Percentiles rank a stretch among this genome's conserved stretches.
Conservation (phyloP, 2,329 filamentous ascomycete genomes). For the Rhynchosporium secalis region DNA sequence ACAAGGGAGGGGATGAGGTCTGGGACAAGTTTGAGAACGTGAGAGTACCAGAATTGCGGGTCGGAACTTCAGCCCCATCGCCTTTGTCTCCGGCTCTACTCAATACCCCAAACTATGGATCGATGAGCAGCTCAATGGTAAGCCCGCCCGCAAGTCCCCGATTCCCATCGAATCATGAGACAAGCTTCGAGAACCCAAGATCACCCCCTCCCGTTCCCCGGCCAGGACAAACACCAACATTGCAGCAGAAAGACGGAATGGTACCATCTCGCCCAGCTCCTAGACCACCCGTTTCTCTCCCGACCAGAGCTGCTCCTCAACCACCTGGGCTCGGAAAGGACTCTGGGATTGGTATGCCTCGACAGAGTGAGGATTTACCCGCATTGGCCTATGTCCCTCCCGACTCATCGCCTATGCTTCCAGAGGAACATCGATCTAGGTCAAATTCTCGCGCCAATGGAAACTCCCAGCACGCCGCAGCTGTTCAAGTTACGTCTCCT, state of each 20-base stretch:
- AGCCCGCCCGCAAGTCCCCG: constrained; percentile 82
- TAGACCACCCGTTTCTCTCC: constrained; percentile 76
- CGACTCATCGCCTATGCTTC: constrained; percentile 53
- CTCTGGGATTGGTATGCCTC: constrained; percentile 62
- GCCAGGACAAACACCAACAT: constrained; percentile 38
- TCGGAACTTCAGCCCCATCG: constrained; percentile 38
- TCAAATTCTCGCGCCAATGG: constrained; percentile 67
- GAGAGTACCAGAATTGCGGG: constrained; percentile 56
- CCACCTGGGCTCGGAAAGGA: constrained; percentile 60
- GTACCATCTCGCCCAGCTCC: constrained; percentile 84
- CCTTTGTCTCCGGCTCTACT: constrained; percentile 43
- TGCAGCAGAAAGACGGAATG: constrained; percentile 56
- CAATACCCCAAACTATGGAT: constrained; percentile 57
- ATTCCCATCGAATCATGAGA: constrained; percentile 85
- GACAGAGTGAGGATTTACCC: constrained; percentile 55
- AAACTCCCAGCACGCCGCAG: constrained; percentile 40
- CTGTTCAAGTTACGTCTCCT: constrained; percentile 32
- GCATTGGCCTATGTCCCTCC: constrained; percentile 40
- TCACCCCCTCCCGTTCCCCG: constrained; percentile 84
- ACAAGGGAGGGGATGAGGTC: constrained; percentile 72
- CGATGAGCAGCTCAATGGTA: constrained; percentile 67
- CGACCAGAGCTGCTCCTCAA: constrained; percentile 55
- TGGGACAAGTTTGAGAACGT: constrained; percentile 97
- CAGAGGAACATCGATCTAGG: constrained; percentile 66
- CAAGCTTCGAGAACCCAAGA: constrained; percentile 95